Percentiles rank a stretch among this genome's conserved stretches.
These are phyloP conservation scores for Stachybotrys chlorohalonatus DNA, from an alignment of 2,329 filamentous ascomycete genomes.

Conservation along the genomic window DNA sequence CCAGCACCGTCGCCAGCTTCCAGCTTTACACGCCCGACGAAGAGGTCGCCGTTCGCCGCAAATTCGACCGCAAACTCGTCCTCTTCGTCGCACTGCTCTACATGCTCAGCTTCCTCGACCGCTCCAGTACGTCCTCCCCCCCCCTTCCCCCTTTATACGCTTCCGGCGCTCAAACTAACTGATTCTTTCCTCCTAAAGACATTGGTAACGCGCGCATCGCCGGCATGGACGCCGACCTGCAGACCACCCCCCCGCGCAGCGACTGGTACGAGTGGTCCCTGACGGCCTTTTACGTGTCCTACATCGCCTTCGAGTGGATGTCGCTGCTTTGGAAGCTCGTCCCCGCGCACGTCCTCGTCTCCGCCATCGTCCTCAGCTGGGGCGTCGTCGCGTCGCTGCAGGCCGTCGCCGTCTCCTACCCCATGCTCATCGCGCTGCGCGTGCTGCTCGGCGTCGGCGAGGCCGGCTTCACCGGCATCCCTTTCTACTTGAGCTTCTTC, in stretches of 20 bases:
- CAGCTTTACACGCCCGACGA: slow-evolving; percentile 54
- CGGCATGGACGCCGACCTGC: slow-evolving; percentile 53
- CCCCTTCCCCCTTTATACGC: background rate
- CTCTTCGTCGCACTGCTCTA: slow-evolving; percentile 76
- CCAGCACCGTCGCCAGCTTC: slow-evolving; percentile 24
- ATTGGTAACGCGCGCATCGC: slow-evolving; percentile 56
- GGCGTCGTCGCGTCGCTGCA: slow-evolving; percentile 72
- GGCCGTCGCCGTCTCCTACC: slow-evolving; percentile 54
- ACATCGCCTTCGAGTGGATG: slow-evolving; percentile 59
- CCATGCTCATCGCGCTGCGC: slow-evolving; percentile 44
- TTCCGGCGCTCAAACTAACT: background rate
- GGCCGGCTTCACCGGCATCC: slow-evolving; percentile 56
- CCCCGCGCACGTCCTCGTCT: slow-evolving; percentile 51
- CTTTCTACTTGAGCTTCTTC: slow-evolving; percentile 57
- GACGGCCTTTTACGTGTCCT: slow-evolving; percentile 52
- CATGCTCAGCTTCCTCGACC: slow-evolving; percentile 75
- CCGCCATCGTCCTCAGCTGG: slow-evolving; percentile 64
- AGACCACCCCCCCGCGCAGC: slow-evolving; percentile 33
- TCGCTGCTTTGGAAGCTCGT: slow-evolving; percentile 50
- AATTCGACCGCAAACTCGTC: slow-evolving; percentile 70
- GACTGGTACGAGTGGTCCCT: slow-evolving; percentile 53
- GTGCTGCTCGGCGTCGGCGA: slow-evolving; percentile 53
- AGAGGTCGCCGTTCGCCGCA: slow-evolving; percentile 59
- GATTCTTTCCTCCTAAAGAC: slow-evolving; percentile 26
- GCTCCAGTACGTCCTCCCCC: slow-evolving; percentile 56